Evolutionary conservation across 2,329 filamentous ascomycete genomes (phyloP), one percentile per base, ranked within the genome.

Genomic region (Colletotrichum sidae): DNA sequence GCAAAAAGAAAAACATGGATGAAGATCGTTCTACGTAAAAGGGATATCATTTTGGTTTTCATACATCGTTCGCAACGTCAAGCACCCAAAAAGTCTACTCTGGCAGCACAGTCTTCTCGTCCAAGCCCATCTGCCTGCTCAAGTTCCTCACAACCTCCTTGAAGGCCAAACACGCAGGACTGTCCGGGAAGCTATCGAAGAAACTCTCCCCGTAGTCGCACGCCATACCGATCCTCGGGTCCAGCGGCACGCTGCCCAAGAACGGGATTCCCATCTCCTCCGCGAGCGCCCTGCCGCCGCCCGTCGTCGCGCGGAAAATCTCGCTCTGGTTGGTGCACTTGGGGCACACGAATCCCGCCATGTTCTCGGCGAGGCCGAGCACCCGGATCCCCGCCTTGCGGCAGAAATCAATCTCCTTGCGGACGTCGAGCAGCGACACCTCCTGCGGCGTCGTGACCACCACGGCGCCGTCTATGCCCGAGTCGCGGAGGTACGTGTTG

Each of bases 131-230:
- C 75, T 92, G 82, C 69, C 83, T 80, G 15, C 88, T 88, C 55
- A 97, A 84, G 52, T 87, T 86, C 72, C 86, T 88, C 41, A 99
- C 94, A 9, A 99, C 94, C 41, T 84, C 83, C 79, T 88, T 90
- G 67, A 99, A 87, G 3, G 95, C 94, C 70, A 85, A 82, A 73
- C 93, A 97, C 2, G 96, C 94, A 39, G 96, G 95, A 70, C 93
- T 97, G 71, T 98, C 94, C 0, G 95, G 93, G 77, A 93, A 99
- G 33, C 89, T 90, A 74, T 98, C 94, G 74, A 98, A 92, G 79
- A 96, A 99, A 78, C 94, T 97, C 86, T 99, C 96, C 6, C 96
- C 96, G 77, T 92, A 97, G 77, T 99, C 96, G 74, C 95, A 97
- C 3, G 94, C 91, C 92, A 97, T 96, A 8, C 96, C 92, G 70